These are phyloP conservation scores for Letharia columbiana DNA, from an alignment of 495 filamentous ascomycete genomes.

Conservation along the genomic window DNA sequence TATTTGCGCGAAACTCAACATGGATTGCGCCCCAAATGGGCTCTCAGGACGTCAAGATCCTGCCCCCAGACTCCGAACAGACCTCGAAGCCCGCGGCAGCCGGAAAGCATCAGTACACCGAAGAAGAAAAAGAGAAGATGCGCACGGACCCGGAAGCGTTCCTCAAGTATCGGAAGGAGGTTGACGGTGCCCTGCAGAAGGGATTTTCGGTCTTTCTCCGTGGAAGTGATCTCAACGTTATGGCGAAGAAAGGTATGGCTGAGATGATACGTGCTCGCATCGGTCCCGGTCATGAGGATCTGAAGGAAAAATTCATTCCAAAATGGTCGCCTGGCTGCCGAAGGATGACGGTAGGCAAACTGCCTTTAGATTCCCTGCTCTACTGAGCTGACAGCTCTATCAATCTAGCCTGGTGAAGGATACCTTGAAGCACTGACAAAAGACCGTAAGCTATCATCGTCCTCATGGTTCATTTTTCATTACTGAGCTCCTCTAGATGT, in stretches of 20 bases:
- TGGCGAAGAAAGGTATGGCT: background rate
- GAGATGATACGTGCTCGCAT: background rate
- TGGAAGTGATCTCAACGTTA: background rate
- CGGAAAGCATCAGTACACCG: background rate
- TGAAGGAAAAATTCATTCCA: background rate
- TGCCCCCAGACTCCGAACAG: background rate
- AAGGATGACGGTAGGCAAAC: background rate
- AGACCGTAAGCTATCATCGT: background rate
- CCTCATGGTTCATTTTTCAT: background rate
- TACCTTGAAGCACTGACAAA: background rate
- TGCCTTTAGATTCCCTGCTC: background rate
- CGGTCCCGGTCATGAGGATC: background rate
- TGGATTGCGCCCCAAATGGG: background rate
- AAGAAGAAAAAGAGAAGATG: background rate
- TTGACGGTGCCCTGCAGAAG: background rate
- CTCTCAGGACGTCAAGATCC: background rate
- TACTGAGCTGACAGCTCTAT: background rate
- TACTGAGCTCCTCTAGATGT: background rate
- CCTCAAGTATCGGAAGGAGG: constrained; percentile 1
- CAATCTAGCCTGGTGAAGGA: background rate
- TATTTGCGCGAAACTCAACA: background rate
- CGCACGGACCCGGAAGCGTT: background rate
- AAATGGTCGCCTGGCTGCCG: background rate
- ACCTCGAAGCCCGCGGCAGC: background rate
- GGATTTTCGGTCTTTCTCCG: background rate